These are phyloP conservation scores for Lecanicillium sp. DNA, from an alignment of 2,329 filamentous ascomycete species.

Conservation along the genomic window DNA sequence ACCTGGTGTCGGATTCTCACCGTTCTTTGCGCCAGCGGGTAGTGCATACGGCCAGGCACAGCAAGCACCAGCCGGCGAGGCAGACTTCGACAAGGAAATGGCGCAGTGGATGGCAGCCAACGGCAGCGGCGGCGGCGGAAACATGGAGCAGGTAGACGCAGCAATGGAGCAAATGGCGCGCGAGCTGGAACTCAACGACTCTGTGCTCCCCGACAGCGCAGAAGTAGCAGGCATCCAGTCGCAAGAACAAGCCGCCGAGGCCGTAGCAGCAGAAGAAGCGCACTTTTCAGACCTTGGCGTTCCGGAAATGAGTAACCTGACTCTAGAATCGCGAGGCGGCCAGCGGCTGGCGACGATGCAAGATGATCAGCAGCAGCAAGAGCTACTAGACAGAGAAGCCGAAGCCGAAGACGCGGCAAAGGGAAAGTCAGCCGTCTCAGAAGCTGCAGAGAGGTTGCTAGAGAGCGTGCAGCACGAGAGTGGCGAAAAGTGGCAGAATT, in stretches of 20 bases:
- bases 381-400: slow-evolving; percentile 10
- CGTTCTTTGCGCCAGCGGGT: slow-evolving; percentile 20
- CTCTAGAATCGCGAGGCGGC: slow-evolving; percentile 13
- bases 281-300: slow-evolving; percentile 21
- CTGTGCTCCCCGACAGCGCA: slow-evolving; percentile 16
- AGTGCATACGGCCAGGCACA: slow-evolving; percentile 13
- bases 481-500: slow-evolving; percentile 39
- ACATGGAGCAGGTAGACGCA: slow-evolving; percentile 31
- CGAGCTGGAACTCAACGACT: slow-evolving; percentile 30
- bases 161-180: slow-evolving; percentile 34
- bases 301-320: slow-evolving; percentile 24
- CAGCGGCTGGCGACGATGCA: background rate
- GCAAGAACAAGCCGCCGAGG: slow-evolving; percentile 4
- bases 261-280: slow-evolving; percentile 1
- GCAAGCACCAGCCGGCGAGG: slow-evolving; percentile 15
- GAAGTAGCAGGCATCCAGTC: slow-evolving; percentile 8
- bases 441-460: slow-evolving; percentile 33
- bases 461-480: slow-evolving; percentile 34
- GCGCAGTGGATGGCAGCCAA: slow-evolving; percentile 31
- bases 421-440: slow-evolving; percentile 28
- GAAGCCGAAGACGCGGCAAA: slow-evolving; percentile 10
- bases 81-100: slow-evolving; percentile 33
- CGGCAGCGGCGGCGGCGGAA: slow-evolving; percentile 14
- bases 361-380: slow-evolving; percentile 8
- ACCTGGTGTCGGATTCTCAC: slow-evolving; percentile 14